Conservation (phyloP, 148 eudicot genomes). For the Nepenthes mirabilis region DNA sequence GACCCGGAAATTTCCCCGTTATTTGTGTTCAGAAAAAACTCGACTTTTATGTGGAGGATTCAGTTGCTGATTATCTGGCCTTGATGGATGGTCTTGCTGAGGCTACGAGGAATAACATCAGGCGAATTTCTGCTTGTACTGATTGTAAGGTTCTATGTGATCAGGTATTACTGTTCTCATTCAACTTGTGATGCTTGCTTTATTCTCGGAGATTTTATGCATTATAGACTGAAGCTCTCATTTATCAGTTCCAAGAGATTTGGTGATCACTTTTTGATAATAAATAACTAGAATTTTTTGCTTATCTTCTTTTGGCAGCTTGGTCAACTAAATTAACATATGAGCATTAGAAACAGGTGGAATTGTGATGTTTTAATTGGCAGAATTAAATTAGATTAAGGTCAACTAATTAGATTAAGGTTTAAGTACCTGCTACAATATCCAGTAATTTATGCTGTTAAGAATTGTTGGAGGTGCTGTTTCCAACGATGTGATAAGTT, state of each 20-base stretch:
- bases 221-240: background rate
- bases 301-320: too few relatives aligned
- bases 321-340: too few relatives aligned
- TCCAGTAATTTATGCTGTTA: too few relatives aligned
- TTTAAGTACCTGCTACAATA: background rate
- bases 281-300: too few relatives aligned
- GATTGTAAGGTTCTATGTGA: conserved; percentile 44
- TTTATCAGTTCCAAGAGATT: too few relatives aligned
- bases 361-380: too few relatives aligned
- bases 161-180: conserved; percentile 34
- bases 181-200: background rate
- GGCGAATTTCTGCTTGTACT: conserved; percentile 39
- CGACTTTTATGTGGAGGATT: conserved; percentile 60
- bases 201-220: background rate
- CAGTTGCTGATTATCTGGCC: conserved; percentile 65
- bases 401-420: too few relatives aligned
- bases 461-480: too few relatives aligned
- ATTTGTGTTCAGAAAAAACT: conserved; percentile 69
- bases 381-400: too few relatives aligned
- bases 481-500: too few relatives aligned
- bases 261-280: too few relatives aligned
- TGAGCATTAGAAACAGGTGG: too few relatives aligned
- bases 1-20: conserved; percentile 17
- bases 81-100: conserved; percentile 58
- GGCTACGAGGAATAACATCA: conserved; percentile 28